Evolutionary conservation across 2,329 filamentous ascomycete species (phyloP).

Genomic region (Stagonosporopsis vannaccii): DNA sequence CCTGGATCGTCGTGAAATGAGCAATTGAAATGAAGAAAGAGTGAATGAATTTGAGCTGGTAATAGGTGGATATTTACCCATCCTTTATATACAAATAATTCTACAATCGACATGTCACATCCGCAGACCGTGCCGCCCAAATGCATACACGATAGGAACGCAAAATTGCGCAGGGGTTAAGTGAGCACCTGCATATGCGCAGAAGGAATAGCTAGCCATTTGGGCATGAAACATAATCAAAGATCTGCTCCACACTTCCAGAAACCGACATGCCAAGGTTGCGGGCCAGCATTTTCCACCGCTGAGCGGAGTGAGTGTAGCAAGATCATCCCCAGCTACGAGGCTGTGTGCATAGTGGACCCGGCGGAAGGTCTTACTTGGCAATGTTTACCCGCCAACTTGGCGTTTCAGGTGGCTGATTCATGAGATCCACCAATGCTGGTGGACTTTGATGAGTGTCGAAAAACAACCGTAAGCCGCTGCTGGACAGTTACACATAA

Average conservation of each 20-base stretch:
- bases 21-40: background rate
- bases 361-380: conserved; percentile 40
- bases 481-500: background rate
- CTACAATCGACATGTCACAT: background rate
- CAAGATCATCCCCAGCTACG: background rate
- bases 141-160: background rate
- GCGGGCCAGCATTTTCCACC: background rate
- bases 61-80: background rate
- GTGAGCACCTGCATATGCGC: conserved; percentile 3
- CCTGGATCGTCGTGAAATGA: conserved; percentile 4
- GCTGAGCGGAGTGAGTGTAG: conserved; percentile 8
- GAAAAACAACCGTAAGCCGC: background rate
- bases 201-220: background rate
- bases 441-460: background rate
- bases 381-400: conserved; percentile 8
- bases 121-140: background rate
- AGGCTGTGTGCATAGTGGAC: conserved; percentile 34
- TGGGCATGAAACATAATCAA: background rate
- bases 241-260: conserved; percentile 2
- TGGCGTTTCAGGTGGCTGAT: conserved; percentile 10
- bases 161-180: conserved; percentile 7
- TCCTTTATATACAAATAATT: background rate
- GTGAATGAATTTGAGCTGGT: background rate
- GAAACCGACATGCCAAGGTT: conserved; percentile 6
- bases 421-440: conserved; percentile 2